Evolutionary conservation across 2,329 filamentous ascomycete genomes (phyloP).

Genomic region (Alternaria gaisen): DNA sequence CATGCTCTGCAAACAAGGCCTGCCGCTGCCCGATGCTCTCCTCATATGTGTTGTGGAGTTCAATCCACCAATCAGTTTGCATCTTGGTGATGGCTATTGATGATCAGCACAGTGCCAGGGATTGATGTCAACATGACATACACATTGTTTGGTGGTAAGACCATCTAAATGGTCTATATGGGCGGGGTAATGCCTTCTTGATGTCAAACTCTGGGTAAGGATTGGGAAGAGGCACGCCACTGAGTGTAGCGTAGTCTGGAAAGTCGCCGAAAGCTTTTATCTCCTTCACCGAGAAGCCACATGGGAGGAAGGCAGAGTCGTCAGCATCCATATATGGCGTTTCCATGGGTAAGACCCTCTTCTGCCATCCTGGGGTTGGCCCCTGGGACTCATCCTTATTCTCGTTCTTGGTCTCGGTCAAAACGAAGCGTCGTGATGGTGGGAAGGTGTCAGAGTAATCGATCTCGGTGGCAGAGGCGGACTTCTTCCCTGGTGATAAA

Average conservation of each 20-base stretch:
- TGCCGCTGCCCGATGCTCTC: slow-evolving; percentile 74
- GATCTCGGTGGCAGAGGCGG: slow-evolving; percentile 39
- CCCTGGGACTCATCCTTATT: slow-evolving; percentile 27
- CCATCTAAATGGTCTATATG: slow-evolving; percentile 85
- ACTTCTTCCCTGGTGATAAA: slow-evolving; percentile 59
- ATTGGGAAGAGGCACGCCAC: slow-evolving; percentile 75
- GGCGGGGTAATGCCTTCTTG: slow-evolving; percentile 71
- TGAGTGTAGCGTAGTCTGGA: slow-evolving; percentile 78
- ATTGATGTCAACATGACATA: slow-evolving; percentile 56
- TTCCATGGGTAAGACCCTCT: slow-evolving; percentile 36
- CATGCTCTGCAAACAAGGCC: slow-evolving; percentile 69
- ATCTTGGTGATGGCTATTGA: slow-evolving; percentile 75
- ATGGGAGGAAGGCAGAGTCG: slow-evolving; percentile 64
- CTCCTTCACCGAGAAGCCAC: slow-evolving; percentile 75
- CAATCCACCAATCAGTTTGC: slow-evolving; percentile 88
- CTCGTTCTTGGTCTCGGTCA: slow-evolving; percentile 46
- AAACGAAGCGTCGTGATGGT: slow-evolving; percentile 60
- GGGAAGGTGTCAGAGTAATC: slow-evolving; percentile 61
- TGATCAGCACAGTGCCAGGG: slow-evolving; percentile 13
- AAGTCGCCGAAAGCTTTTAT: slow-evolving; percentile 77
- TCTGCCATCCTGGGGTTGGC: slow-evolving; percentile 33
- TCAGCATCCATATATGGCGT: slow-evolving; percentile 39
- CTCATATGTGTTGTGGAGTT: slow-evolving; percentile 78
- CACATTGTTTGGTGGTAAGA: slow-evolving; percentile 91
- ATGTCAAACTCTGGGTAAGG: slow-evolving; percentile 74